A percentile compares a stretch with the other conserved stretches of the same genome.
Conservation (phyloP, 768 basidiomycete species). For the Hydnomerulius pinastri region DNA sequence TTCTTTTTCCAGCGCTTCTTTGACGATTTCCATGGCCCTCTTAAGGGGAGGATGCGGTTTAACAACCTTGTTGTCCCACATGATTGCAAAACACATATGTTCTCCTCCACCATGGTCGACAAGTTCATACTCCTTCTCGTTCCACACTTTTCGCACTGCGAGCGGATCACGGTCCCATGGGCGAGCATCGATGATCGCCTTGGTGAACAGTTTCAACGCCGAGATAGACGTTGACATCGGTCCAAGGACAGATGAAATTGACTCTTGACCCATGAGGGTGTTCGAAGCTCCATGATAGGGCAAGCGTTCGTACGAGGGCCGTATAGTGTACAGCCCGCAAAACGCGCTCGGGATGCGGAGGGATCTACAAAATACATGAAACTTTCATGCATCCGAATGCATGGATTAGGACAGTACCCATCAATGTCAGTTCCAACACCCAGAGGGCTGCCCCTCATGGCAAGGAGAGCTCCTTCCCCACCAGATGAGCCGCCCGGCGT, state of each 20-base stretch:
- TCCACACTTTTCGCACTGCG: conserved; percentile 60
- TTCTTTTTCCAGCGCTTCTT: conserved; percentile 57
- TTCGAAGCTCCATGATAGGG: conserved; percentile 71
- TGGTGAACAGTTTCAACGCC: conserved; percentile 64
- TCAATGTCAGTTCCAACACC: conserved; percentile 85
- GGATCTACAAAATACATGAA: conserved; percentile 44
- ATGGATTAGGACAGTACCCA: conserved; percentile 45
- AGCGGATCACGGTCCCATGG: conserved; percentile 74
- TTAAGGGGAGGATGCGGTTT: conserved; percentile 66
- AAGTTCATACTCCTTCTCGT: conserved; percentile 57
- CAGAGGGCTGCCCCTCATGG: conserved; percentile 43
- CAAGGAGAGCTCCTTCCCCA: conserved; percentile 82
- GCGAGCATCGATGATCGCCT: conserved; percentile 32
- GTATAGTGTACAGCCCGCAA: conserved; percentile 71
- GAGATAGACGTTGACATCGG: conserved; percentile 62
- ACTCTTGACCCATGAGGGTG: conserved; percentile 72
- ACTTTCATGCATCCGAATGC: background rate
- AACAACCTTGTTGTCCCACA: conserved; percentile 66
- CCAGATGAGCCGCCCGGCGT: conserved; percentile 85
- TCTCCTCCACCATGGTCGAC: conserved; percentile 58
- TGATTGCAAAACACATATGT: conserved; percentile 55
- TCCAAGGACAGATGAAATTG: conserved; percentile 72
- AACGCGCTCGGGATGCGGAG: conserved; percentile 73
- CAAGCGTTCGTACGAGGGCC: conserved; percentile 69
- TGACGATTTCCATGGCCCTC: conserved; percentile 60